phyloP scores from a whole-genome alignment of 352 stramenopile species.

The Globisporangium recalcitrans region DNA sequence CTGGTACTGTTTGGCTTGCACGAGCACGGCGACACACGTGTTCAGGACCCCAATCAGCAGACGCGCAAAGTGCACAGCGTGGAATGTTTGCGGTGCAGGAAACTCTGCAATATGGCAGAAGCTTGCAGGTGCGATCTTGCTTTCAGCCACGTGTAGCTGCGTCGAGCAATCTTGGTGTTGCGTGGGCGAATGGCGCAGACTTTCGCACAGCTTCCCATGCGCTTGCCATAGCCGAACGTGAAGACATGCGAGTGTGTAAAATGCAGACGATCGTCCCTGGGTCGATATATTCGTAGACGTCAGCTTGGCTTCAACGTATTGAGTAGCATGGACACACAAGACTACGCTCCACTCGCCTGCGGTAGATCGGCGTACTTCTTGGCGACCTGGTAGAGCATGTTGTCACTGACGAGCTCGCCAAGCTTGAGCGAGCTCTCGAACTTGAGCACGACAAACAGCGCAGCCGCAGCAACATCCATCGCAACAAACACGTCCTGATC shows the following conservation, averaged over 20 bases:
- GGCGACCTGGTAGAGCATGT: conserved; percentile 74
- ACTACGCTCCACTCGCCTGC: conserved; percentile 22
- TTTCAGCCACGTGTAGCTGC: background rate
- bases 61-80: conserved; percentile 41
- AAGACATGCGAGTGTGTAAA: conserved; percentile 37
- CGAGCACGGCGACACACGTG: conserved; percentile 33
- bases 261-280: conserved; percentile 19
- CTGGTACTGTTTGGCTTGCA: conserved; percentile 25
- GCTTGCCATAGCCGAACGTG: conserved; percentile 50
- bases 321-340: too few relatives aligned
- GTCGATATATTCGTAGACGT: background rate
- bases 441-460: conserved; percentile 44
- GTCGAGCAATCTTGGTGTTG: conserved; percentile 7
- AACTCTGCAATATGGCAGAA: conserved; percentile 30
- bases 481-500: conserved; percentile 26
- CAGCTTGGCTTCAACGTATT: background rate
- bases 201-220: conserved; percentile 25
- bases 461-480: conserved; percentile 50
- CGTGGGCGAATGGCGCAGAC: conserved; percentile 1
- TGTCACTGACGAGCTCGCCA: conserved; percentile 62
- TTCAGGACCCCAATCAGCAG: conserved; percentile 45
- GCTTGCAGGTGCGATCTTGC: conserved; percentile 15
- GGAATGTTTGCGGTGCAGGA: conserved; percentile 28
- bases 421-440: conserved; percentile 41
- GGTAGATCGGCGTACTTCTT: conserved; percentile 67